Conservation (phyloP, 176 grass and related monocot genomes). For the Melocanna baccifera region DNA sequence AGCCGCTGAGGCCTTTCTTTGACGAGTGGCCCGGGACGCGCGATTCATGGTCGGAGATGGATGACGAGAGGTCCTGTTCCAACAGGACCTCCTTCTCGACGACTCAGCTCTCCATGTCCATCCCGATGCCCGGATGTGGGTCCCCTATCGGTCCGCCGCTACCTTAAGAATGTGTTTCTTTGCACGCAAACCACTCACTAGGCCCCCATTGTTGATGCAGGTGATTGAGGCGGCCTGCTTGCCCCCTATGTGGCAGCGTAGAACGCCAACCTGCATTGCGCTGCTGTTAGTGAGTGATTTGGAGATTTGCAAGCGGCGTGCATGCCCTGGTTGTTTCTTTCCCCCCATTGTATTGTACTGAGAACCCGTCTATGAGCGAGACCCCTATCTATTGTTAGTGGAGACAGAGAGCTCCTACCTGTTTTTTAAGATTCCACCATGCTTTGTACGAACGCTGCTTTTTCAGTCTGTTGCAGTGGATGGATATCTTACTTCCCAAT, state of each 20-base stretch:
- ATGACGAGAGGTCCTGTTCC: constrained; percentile 60
- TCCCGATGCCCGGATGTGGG: constrained; percentile 69
- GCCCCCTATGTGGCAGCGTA: too few species aligned
- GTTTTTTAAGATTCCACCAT: constrained; percentile 12
- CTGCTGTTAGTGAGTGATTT: not conserved
- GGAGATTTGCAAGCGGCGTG: not conserved
- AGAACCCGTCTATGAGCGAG: constrained; percentile 26
- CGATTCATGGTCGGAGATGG: constrained; percentile 87
- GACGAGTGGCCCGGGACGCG: constrained; percentile 85
- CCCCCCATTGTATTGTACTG: not conserved
- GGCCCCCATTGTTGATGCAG: constrained; percentile 3
- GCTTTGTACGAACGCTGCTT: constrained; percentile 17
- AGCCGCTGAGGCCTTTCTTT: constrained; percentile 89
- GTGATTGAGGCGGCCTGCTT: constrained; percentile 30
- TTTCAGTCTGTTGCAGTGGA: not conserved
- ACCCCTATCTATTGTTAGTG: not conserved
- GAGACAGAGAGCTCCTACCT: not conserved
- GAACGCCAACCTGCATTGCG: not conserved
- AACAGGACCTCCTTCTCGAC: constrained; percentile 82
- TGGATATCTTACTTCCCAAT: not conserved
- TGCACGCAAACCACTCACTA: not conserved
- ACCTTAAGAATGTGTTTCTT: not conserved
- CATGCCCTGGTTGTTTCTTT: not conserved
- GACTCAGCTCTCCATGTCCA: constrained; percentile 93
- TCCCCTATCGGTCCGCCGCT: constrained; percentile 2